A percentile compares a stretch with the other conserved stretches of the same genome.
Conservation (phyloP, 805 yeast species). For the Pichia deserticola region DNA sequence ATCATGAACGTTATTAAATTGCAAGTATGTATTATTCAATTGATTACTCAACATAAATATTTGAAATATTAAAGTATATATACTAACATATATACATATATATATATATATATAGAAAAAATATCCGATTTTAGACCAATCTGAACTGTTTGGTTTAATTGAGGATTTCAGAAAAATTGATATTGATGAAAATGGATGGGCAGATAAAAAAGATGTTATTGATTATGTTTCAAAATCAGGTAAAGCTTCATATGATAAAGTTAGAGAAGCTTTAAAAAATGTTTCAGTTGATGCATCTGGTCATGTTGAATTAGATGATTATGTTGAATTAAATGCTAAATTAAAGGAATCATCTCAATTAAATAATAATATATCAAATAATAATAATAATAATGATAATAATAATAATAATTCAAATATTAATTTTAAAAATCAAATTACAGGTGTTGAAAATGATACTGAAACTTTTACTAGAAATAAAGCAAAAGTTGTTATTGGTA, state of each 20-base stretch:
- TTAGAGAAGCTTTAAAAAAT: conserved; percentile 85
- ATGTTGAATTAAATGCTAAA: conserved; percentile 75
- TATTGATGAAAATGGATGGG: conserved; percentile 87
- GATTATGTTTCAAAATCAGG: conserved; percentile 77
- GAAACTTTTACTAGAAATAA: conserved; percentile 40
- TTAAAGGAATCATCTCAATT: conserved; percentile 45
- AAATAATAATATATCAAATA: not conserved
- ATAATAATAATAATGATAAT: too few species aligned
- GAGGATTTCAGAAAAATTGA: conserved; percentile 86
- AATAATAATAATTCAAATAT: too few species aligned
- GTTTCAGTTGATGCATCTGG: conserved; percentile 96
- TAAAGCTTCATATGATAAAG: conserved; percentile 78
- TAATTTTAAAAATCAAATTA: not conserved
- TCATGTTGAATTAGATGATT: conserved; percentile 93
- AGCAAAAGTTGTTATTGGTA: conserved; percentile 72
- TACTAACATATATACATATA: not conserved
- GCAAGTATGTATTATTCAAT: conserved; percentile 35
- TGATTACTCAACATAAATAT: not conserved
- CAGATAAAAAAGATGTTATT: conserved; percentile 83
- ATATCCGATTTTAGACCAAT: conserved; percentile 79
- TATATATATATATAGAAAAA: conserved; percentile 45
- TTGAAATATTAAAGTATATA: too few species aligned
- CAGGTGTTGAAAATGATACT: conserved; percentile 22
- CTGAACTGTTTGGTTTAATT: conserved; percentile 75
- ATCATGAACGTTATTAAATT: conserved; percentile 57